Percentiles rank a stretch among this genome's conserved stretches.
phyloP scores from a whole-genome alignment of 116 monocot genomes.

The Papilionanthe hybrid region DNA sequence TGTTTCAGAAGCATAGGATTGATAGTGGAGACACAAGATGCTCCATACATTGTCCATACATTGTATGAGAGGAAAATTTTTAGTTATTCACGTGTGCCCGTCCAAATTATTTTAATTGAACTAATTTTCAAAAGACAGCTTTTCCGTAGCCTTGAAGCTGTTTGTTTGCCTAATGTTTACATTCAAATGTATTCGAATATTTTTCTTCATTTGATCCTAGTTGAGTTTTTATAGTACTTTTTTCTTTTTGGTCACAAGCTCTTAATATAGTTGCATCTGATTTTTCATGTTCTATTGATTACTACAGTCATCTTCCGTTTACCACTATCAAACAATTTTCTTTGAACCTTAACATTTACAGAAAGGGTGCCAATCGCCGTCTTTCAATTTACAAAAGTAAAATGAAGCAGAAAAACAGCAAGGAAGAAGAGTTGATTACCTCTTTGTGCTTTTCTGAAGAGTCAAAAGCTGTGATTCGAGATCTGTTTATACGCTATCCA shows the following conservation, averaged over 20 bases:
- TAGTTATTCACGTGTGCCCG: no score
- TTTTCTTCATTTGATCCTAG: neutral
- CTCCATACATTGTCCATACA: no score
- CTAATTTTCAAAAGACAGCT: no score
- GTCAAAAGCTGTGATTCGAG: constrained; percentile 43
- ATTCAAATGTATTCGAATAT: neutral
- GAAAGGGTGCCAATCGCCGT: constrained; percentile 40
- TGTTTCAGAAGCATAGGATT: no score
- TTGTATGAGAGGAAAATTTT: no score
- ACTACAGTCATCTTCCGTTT: neutral
- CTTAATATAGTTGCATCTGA: constrained; percentile 1
- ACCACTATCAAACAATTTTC: neutral
- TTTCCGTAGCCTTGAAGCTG: no score
- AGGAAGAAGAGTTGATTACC: constrained; percentile 32
- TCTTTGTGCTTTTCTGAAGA: constrained; percentile 56
- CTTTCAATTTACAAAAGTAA: constrained; percentile 71
- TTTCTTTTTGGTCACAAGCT: neutral
- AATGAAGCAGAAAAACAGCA: constrained; percentile 18
- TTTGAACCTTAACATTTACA: constrained; percentile 16
- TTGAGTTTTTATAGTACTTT: neutral
- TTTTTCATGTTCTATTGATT: neutral
- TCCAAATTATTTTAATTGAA: no score
- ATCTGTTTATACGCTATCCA: constrained; percentile 66
- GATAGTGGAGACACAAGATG: no score
- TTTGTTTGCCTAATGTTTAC: no score